Evolutionary conservation across 495 filamentous ascomycete species (phyloP).

Genomic region (Xylaria longipes): DNA sequence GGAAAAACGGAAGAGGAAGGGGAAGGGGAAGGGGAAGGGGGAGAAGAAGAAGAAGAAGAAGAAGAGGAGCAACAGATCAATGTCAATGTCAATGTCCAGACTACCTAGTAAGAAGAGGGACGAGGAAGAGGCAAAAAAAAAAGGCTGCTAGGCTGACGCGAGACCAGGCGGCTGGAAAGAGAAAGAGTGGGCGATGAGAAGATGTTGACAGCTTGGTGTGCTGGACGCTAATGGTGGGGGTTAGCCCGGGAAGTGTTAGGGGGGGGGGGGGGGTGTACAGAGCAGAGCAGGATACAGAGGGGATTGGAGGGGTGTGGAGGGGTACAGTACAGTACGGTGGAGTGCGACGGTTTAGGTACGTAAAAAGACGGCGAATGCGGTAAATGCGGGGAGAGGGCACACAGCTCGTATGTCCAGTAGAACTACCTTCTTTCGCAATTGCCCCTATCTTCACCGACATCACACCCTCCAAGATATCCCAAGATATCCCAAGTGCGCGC

Average conservation of each 20-base stretch:
- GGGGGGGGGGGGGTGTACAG: not conserved
- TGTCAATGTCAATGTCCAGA: too few relatives aligned
- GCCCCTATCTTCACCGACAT: too few relatives aligned
- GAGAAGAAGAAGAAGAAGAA: not conserved
- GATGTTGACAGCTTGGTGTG: conserved; percentile 4
- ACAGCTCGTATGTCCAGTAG: too few relatives aligned
- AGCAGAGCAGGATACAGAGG: not conserved
- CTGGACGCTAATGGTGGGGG: not conserved
- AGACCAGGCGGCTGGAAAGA: conserved; percentile 21
- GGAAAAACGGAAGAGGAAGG: not conserved
- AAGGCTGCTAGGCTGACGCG: conserved; percentile 29
- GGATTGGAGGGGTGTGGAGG: not conserved
- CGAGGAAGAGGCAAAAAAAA: conserved; percentile 16
- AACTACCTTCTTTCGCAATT: too few relatives aligned
- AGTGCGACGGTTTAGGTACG: too few relatives aligned
- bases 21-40: too few relatives aligned
- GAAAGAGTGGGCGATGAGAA: conserved; percentile 10
- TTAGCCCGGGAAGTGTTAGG: not conserved
- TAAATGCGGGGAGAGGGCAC: too few relatives aligned
- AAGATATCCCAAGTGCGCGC: too few relatives aligned
- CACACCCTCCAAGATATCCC: too few relatives aligned
- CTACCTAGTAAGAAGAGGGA: conserved; percentile 3
- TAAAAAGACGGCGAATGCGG: too few relatives aligned
- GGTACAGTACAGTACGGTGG: not conserved
- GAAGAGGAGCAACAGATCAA: not conserved